These are phyloP conservation scores for Nelumbo lutea DNA, from an alignment of 164 flowering plant genomes.

Conservation along the genomic window DNA sequence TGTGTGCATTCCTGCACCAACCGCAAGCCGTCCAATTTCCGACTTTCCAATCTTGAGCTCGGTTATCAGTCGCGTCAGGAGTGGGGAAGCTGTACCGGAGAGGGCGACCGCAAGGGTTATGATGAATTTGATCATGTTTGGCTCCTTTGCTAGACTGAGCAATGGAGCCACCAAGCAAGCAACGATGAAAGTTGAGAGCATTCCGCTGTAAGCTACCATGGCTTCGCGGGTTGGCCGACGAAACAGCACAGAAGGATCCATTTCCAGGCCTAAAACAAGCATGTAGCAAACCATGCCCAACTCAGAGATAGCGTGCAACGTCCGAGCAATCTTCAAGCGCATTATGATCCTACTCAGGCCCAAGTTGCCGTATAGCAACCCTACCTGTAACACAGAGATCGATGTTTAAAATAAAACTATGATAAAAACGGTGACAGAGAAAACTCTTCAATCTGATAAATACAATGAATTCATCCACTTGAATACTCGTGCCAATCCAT, in stretches of 20 bases:
- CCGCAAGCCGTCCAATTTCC: conserved; percentile 55
- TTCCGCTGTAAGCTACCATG: conserved; percentile 39
- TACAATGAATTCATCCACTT: too few relatives aligned
- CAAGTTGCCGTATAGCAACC: conserved; percentile 16
- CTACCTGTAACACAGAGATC: conserved; percentile 19
- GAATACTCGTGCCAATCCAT: too few relatives aligned
- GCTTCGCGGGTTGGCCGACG: conserved; percentile 37
- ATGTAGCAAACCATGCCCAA: conserved; percentile 55
- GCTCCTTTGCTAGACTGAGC: conserved; percentile 2
- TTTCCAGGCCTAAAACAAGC: conserved; percentile 68
- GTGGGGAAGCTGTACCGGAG: conserved; percentile 52
- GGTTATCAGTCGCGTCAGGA: conserved; percentile 57
- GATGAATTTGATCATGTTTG: neutral
- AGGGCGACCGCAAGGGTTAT: conserved; percentile 27
- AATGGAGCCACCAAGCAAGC: conserved; percentile 23
- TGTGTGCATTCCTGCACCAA: conserved; percentile 45
- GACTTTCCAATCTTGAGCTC: conserved; percentile 68
- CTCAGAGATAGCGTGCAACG: conserved; percentile 15
- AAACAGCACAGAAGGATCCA: conserved; percentile 45
- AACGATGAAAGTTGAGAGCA: conserved; percentile 39
- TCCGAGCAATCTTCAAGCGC: neutral
- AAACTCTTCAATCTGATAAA: too few relatives aligned
- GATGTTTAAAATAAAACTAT: neutral
- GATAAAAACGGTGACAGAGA: neutral
- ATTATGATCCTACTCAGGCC: neutral